These are phyloP conservation scores for Kwoniella europaea DNA, from an alignment of 768 basidiomycete genomes.

Conservation along the genomic window DNA sequence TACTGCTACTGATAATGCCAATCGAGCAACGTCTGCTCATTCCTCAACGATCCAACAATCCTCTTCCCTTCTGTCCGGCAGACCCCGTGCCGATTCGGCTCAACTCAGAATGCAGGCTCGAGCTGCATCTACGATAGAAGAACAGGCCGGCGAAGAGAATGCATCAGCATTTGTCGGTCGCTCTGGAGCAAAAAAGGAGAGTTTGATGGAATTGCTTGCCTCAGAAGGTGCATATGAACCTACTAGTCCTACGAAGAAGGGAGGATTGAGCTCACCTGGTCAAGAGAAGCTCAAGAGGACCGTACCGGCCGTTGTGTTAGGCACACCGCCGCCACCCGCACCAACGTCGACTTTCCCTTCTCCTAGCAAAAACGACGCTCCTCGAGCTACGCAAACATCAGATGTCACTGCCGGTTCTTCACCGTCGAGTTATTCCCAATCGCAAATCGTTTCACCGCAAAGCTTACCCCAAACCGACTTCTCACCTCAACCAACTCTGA, in stretches of 20 bases:
- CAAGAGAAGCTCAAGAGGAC: constrained; percentile 23
- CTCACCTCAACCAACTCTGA: constrained; percentile 3
- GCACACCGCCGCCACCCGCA: constrained; percentile 39
- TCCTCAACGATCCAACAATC: constrained; percentile 4
- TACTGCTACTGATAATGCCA: background rate
- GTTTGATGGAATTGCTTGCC: constrained; percentile 43
- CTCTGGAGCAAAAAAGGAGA: constrained; percentile 28
- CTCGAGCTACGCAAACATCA: background rate
- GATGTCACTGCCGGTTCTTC: background rate
- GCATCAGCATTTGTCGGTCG: background rate
- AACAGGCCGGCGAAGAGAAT: constrained; percentile 4
- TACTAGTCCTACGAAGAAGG: constrained; percentile 8
- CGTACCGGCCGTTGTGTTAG: constrained; percentile 47
- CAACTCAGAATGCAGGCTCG: constrained; percentile 24
- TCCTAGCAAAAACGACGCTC: background rate
- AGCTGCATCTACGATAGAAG: constrained; percentile 31
- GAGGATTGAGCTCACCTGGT: background rate
- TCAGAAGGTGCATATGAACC: constrained; percentile 27
- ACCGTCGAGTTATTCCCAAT: background rate
- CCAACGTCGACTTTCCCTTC: constrained; percentile 12
- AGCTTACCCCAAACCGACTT: background rate
- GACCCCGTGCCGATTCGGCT: constrained; percentile 11
- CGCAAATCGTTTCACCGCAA: constrained; percentile 3
- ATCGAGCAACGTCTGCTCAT: background rate
- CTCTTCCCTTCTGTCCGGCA: background rate